Percentiles rank a stretch among this genome's conserved stretches.
phyloP scores from a whole-genome alignment of 768 basidiomycete species.

The Macrolepiota albuminosa region DNA sequence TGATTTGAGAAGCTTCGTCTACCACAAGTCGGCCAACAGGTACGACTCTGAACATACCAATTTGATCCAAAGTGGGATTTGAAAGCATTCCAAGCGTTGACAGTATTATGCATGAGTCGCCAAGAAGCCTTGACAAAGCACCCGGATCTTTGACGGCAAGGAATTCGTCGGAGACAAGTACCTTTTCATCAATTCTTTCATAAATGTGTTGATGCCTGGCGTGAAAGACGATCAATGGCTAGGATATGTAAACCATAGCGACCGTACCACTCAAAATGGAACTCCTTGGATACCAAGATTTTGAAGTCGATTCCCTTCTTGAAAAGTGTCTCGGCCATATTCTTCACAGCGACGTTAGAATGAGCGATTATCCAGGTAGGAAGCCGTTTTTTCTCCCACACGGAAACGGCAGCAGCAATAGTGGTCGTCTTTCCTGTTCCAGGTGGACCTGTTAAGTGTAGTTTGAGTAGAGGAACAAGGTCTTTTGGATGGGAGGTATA shows the following conservation, averaged over 20 bases:
- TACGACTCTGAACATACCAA: slow-evolving; percentile 29
- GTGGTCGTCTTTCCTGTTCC: slow-evolving; percentile 52
- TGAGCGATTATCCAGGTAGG: slow-evolving; percentile 40
- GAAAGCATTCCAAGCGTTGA: slow-evolving; percentile 50
- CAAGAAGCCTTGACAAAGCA: slow-evolving; percentile 24
- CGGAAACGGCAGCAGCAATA: slow-evolving; percentile 37
- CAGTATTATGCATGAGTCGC: slow-evolving; percentile 30
- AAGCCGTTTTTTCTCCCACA: slow-evolving; percentile 24
- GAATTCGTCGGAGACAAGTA: slow-evolving; percentile 41
- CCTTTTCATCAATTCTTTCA: slow-evolving; percentile 20
- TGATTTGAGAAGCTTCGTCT: slow-evolving; percentile 55
- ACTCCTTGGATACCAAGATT: slow-evolving; percentile 43
- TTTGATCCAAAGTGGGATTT: slow-evolving; percentile 32
- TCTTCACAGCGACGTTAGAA: slow-evolving; percentile 48
- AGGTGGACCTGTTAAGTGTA: slow-evolving; percentile 33
- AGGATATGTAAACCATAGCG: no score
- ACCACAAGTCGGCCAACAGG: slow-evolving; percentile 45
- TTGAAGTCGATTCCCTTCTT: slow-evolving; percentile 33
- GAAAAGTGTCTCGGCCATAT: slow-evolving; percentile 40
- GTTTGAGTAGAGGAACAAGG: not conserved
- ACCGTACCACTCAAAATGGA: slow-evolving; percentile 42
- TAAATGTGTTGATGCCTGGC: slow-evolving; percentile 51
- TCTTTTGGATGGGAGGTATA: slow-evolving; percentile 2
- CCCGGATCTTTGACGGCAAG: slow-evolving; percentile 15
- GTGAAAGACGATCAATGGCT: not conserved